phyloP scores from a whole-genome alignment of 805 yeast genomes.

The Metschnikowia cerradonensis region DNA sequence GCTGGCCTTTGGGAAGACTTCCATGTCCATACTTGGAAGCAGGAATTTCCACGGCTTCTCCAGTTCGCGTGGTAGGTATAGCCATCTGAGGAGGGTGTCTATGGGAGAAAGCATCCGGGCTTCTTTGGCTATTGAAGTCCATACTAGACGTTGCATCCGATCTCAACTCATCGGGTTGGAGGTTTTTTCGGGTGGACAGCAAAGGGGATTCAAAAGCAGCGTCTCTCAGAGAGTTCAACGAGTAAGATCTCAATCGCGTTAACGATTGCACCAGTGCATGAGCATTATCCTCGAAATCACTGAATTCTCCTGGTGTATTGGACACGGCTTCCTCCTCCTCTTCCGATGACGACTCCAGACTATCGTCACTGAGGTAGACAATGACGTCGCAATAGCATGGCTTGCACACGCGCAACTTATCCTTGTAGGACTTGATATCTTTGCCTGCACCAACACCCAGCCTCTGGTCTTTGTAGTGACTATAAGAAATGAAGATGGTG shows the following conservation, averaged over 20 bases:
- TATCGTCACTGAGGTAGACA: slow-evolving; percentile 64
- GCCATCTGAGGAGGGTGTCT: slow-evolving; percentile 53
- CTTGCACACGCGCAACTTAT: slow-evolving; percentile 72
- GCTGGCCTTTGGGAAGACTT: not conserved
- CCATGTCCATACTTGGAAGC: slow-evolving; percentile 16
- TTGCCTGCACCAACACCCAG: slow-evolving; percentile 13
- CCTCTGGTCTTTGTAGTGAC: slow-evolving; percentile 38
- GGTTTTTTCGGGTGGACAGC: slow-evolving; percentile 10
- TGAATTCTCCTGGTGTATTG: not conserved
- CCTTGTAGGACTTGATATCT: slow-evolving; percentile 43
- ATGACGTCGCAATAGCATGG: slow-evolving; percentile 74
- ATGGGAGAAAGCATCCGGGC: slow-evolving; percentile 15
- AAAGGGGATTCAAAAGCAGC: slow-evolving; percentile 17
- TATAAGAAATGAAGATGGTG: slow-evolving; percentile 66
- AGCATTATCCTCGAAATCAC: not conserved
- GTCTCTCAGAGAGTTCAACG: slow-evolving; percentile 24
- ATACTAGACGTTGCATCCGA: slow-evolving; percentile 1
- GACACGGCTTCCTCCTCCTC: slow-evolving; percentile 14
- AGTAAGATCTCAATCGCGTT: slow-evolving; percentile 27
- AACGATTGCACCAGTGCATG: slow-evolving; percentile 16
- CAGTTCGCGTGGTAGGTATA: slow-evolving; percentile 75
- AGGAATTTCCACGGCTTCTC: slow-evolving; percentile 75
- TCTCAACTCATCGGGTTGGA: not conserved
- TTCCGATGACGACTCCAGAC: slow-evolving; percentile 30
- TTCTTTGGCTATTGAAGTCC: slow-evolving; percentile 6